phyloP scores from a whole-genome alignment of 2,329 filamentous ascomycete species.

The Alternaria postmessia region DNA sequence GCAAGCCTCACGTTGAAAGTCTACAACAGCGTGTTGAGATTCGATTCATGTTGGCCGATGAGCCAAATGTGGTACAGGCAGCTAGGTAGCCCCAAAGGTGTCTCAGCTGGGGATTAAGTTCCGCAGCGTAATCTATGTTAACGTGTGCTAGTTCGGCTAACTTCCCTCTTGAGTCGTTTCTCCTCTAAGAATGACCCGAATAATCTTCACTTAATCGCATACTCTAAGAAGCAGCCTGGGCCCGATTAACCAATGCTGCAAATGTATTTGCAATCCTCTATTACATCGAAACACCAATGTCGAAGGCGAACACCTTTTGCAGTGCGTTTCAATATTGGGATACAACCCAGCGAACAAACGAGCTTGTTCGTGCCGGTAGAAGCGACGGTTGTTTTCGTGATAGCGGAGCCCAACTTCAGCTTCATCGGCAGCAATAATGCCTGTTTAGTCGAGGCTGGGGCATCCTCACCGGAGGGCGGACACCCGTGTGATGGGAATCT shows the following conservation, averaged over 20 bases:
- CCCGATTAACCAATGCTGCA: not conserved
- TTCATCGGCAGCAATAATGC: not conserved
- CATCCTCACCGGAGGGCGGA: not conserved
- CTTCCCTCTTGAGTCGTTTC: not conserved
- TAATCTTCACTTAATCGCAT: not conserved
- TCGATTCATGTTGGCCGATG: not conserved
- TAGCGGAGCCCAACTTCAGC: not conserved
- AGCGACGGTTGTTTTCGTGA: not conserved
- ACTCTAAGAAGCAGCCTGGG: not conserved
- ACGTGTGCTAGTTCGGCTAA: not conserved
- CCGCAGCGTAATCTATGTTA: not conserved
- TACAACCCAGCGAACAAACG: not conserved
- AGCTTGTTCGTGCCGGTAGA: not conserved
- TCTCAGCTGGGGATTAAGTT: not conserved
- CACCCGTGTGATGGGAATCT: not conserved
- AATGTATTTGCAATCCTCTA: not conserved
- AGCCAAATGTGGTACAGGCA: not conserved
- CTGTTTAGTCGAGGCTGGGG: not conserved
- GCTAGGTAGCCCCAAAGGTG: not conserved
- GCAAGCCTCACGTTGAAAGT: not conserved
- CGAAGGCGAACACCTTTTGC: not conserved
- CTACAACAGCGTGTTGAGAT: not conserved
- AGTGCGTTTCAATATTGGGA: not conserved
- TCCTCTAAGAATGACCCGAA: not conserved
- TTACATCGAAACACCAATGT: not conserved